Evolutionary conservation across 495 filamentous ascomycete genomes (phyloP).

Genomic region (Neohortaea acidophila): DNA sequence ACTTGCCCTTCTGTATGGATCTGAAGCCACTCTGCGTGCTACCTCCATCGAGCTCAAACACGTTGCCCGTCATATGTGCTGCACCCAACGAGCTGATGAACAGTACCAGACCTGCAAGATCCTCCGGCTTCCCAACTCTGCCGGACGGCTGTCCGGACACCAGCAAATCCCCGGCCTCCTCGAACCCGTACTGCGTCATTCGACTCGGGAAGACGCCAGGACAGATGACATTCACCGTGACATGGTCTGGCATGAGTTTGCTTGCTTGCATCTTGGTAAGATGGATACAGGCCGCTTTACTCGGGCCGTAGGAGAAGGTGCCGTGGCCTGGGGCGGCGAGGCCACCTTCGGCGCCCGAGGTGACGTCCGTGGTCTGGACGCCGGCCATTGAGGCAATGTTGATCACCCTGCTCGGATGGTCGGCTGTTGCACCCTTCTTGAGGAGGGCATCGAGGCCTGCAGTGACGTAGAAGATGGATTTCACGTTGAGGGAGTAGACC

Average conservation of each 20-base stretch:
- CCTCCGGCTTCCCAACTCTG: constrained; percentile 24
- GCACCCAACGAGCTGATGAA: constrained; percentile 20
- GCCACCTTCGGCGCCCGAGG: constrained; percentile 21
- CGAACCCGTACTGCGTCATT: constrained; percentile 24
- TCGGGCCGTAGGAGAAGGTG: constrained; percentile 25
- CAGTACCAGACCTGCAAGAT: constrained; percentile 24
- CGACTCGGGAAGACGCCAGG: constrained; percentile 26
- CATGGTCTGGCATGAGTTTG: constrained; percentile 25
- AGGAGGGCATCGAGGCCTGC: constrained; percentile 20
- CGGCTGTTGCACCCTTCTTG: constrained; percentile 21
- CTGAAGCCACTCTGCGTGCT: constrained; percentile 21
- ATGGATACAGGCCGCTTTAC: constrained; percentile 27
- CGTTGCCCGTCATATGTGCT: constrained; percentile 26
- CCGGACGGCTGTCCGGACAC: constrained; percentile 23
- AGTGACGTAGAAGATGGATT: constrained; percentile 24
- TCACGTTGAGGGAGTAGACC: constrained; percentile 26
- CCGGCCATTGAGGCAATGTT: constrained; percentile 27
- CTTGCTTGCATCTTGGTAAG: constrained; percentile 24
- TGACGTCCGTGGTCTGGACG: constrained; percentile 25
- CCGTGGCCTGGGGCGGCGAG: constrained; percentile 21
- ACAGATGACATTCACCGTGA: constrained; percentile 26
- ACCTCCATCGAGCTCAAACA: constrained; percentile 27
- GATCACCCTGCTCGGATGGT: constrained; percentile 22
- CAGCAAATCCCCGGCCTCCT: constrained; percentile 23
- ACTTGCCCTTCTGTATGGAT: constrained; percentile 17